Conservation (phyloP, 192 early-diverging fungal genomes). For the Linnemannia exigua region DNA sequence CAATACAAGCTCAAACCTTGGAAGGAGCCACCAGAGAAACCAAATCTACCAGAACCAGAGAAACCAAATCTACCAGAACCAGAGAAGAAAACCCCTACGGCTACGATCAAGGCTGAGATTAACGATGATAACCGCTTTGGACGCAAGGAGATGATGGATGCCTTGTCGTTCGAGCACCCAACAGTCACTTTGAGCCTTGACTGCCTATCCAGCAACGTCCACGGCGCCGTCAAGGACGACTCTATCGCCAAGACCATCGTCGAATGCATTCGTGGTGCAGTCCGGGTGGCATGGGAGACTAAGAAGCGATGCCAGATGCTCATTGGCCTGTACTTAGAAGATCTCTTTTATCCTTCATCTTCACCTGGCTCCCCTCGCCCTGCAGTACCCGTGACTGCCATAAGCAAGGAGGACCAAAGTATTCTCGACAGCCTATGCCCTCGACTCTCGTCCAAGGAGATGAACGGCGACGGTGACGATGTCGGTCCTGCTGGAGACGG, state of each 20-base stretch:
- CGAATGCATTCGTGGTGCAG: constrained; percentile 12
- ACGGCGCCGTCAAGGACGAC: neutral
- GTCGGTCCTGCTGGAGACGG: neutral
- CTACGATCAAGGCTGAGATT: constrained; percentile 17
- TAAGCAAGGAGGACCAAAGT: neutral
- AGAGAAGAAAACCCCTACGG: neutral
- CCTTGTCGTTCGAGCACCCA: constrained; percentile 13
- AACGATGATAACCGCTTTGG: constrained; percentile 6
- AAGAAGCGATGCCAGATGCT: neutral
- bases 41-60: neutral
- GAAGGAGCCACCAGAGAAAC: constrained; percentile 4
- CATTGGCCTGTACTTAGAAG: constrained; percentile 10
- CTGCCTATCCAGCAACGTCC: neutral
- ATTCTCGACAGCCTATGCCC: neutral
- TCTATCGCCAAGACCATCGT: neutral
- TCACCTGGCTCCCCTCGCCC: neutral
- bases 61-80: too few species aligned
- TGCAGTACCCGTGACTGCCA: neutral
- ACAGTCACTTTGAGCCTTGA: constrained; percentile 18
- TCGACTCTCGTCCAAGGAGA: neutral
- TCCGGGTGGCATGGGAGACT: neutral
- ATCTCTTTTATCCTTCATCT: constrained; percentile 12
- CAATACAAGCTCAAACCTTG: constrained; percentile 20
- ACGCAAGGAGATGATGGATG: constrained; percentile 19
- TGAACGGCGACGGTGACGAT: neutral